These are phyloP conservation scores for Lunasporangiospora selenospora DNA, from an alignment of 192 early-diverging fungal species.

Conservation along the genomic window DNA sequence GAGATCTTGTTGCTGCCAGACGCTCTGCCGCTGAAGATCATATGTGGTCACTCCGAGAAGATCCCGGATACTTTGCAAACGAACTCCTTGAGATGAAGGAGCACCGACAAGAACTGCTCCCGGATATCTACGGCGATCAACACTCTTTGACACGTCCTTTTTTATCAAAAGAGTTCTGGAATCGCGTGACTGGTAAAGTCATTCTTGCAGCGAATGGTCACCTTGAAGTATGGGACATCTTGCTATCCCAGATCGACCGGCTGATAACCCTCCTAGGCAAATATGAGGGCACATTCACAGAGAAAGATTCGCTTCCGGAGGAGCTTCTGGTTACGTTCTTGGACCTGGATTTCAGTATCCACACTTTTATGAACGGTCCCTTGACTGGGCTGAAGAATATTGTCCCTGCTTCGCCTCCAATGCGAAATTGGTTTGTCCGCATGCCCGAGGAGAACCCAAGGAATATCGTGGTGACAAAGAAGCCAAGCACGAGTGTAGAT, in stretches of 20 bases:
- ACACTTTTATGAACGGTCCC: slow-evolving; percentile 8
- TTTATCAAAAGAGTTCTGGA: slow-evolving; percentile 20
- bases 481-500: slow-evolving; percentile 2
- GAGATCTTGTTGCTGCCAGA: slow-evolving; percentile 22
- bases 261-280: slow-evolving; percentile 14
- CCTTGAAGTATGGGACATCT: slow-evolving; percentile 16
- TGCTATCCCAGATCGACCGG: slow-evolving; percentile 14
- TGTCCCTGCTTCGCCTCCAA: slow-evolving; percentile 29
- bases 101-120: slow-evolving; percentile 27
- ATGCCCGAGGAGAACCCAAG: slow-evolving; percentile 15
- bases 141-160: slow-evolving; percentile 28
- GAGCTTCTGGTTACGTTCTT: slow-evolving; percentile 25
- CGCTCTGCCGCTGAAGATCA: slow-evolving; percentile 29
- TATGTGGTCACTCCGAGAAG: slow-evolving; percentile 33
- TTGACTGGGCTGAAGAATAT: slow-evolving; percentile 4
- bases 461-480: slow-evolving; percentile 6
- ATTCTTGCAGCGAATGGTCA: slow-evolving; percentile 13
- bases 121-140: slow-evolving; percentile 10
- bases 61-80: slow-evolving; percentile 30
- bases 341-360: slow-evolving; percentile 24
- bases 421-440: slow-evolving; percentile 20
- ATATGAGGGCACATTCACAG: slow-evolving; percentile 13
- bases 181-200: slow-evolving; percentile 12
- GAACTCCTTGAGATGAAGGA: slow-evolving; percentile 24
- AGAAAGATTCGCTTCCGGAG: slow-evolving; percentile 21